Conservation (phyloP, 805 yeast species). For the Starmerella vitae region DNA sequence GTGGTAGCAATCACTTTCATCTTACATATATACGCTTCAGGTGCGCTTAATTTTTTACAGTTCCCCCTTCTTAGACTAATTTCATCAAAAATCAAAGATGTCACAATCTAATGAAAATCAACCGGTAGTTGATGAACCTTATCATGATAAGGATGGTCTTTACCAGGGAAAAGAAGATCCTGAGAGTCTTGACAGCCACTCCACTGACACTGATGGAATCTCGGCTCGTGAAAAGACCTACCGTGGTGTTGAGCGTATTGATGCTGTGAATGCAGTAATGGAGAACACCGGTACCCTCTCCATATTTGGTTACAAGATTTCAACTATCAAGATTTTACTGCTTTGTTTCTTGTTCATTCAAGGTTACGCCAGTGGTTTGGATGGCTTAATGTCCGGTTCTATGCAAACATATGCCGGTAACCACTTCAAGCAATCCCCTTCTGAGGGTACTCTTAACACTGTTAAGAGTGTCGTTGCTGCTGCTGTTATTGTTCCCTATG, state of each 20-base stretch:
- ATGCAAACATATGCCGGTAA: constrained; percentile 45
- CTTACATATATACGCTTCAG: neutral
- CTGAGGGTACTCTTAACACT: constrained; percentile 45
- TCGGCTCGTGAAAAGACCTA: neutral
- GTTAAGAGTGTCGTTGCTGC: constrained; percentile 45
- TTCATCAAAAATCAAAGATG: neutral
- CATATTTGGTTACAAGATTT: neutral
- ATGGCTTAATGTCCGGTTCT: constrained; percentile 42
- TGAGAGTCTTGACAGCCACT: neutral
- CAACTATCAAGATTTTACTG: constrained; percentile 19
- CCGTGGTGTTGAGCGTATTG: constrained; percentile 7
- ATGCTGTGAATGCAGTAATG: constrained; percentile 6
- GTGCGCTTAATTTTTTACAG: too few species aligned
- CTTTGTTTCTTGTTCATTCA: constrained; percentile 41
- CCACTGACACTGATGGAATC: neutral
- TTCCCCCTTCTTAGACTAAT: neutral
- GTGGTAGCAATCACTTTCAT: neutral
- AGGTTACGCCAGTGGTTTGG: constrained; percentile 49
- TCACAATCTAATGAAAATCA: neutral
- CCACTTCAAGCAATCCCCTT: constrained; percentile 41
- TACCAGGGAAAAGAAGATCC: neutral
- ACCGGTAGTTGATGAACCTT: neutral
- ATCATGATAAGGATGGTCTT: neutral
- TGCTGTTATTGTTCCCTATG: constrained; percentile 50
- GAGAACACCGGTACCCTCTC: constrained; percentile 1